Evolutionary conservation across 2,329 filamentous ascomycete species (phyloP), one percentile per base, ranked within the genome.

Genomic region (Xylariomycetidae sp.): DNA sequence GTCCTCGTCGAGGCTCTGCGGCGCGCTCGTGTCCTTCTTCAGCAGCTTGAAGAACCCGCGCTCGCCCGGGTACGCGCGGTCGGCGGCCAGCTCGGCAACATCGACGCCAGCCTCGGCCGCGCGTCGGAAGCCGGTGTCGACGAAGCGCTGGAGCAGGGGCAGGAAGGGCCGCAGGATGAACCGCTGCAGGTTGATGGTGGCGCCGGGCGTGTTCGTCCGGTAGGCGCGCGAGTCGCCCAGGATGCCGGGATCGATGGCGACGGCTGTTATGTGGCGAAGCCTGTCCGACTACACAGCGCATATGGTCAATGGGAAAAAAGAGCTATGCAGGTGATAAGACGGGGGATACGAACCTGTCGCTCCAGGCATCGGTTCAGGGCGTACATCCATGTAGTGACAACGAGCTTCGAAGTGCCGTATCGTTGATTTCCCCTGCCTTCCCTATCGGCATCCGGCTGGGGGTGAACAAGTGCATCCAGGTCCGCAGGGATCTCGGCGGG

Each of bases 321-420:
- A 23, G n/a, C 8, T 8, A 23, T 23, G 20, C 8, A 23, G n/a
- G n/a, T n/a, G 8, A 23, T 23, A 23, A 23, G 20, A n/a, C 8
- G 20, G 8, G 20, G n/a, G 20, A 23, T 23, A n/a, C n/a, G n/a
- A 23, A 8, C 8, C n/a, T 23, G 8, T n/a, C 48, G 42, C 22
- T 49, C 26, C 2, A 56, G 39, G 8, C 40, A 38, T 4, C 41
- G 42, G 33, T 64, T 66, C 3, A 69, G 40, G 17, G 59, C 57
- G 30, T 65, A 54, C 32, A 55, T 59, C 37, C 58, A 60, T 33
- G 59, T 60, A 1, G 63, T 50, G 3, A 56, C 45, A 1, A 54
- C 59, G 2, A 49, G 44, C 40, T 68, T 70, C 0, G 60, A 55
- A n/a, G 51, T 57, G 0, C 50, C 63, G 38, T 69, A 70, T 32